phyloP scores from a whole-genome alignment of 208 protist species.

The Trypanosoma boissoni region DNA sequence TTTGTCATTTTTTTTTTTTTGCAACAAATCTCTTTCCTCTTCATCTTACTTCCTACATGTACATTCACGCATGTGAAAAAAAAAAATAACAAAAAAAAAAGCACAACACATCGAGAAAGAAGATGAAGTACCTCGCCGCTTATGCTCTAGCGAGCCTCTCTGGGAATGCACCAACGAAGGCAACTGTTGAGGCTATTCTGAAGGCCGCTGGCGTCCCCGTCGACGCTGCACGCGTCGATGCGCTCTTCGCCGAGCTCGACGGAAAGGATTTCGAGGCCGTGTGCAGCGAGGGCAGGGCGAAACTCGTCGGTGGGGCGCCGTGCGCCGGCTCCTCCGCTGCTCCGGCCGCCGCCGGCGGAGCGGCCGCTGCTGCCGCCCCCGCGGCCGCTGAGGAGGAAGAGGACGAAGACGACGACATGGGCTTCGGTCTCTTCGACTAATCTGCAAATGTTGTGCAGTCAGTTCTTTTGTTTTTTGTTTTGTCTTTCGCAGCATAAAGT shows the following conservation, averaged over 20 bases:
- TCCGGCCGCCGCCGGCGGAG: constrained; percentile 35
- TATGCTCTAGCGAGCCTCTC: constrained; percentile 89
- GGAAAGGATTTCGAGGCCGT: constrained; percentile 92
- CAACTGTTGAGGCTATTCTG: constrained; percentile 87
- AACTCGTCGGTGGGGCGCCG: constrained; percentile 65
- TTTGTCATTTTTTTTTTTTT: constrained; percentile 6
- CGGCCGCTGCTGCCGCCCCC: constrained; percentile 35
- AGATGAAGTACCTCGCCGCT: constrained; percentile 92
- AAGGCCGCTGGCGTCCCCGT: constrained; percentile 81
- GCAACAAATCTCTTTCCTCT: background rate
- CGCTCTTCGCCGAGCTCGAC: constrained; percentile 78
- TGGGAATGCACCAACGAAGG: constrained; percentile 75
- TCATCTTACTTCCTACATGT: background rate
- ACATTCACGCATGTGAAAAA: background rate
- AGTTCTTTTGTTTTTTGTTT: constrained; percentile 15
- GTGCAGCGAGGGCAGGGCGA: constrained; percentile 78
- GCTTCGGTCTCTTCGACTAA: constrained; percentile 92
- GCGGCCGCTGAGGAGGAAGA: constrained; percentile 58
- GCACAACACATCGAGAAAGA: constrained; percentile 16
- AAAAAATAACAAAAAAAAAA: background rate
- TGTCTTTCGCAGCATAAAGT: constrained; percentile 2
- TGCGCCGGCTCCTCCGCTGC: constrained; percentile 27
- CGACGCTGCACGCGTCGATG: constrained; percentile 62
- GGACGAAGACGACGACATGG: constrained; percentile 89
- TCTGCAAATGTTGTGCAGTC: background rate